Evolutionary conservation across 805 yeast genomes (phyloP).

Genomic region (Lachancea fermentati): DNA sequence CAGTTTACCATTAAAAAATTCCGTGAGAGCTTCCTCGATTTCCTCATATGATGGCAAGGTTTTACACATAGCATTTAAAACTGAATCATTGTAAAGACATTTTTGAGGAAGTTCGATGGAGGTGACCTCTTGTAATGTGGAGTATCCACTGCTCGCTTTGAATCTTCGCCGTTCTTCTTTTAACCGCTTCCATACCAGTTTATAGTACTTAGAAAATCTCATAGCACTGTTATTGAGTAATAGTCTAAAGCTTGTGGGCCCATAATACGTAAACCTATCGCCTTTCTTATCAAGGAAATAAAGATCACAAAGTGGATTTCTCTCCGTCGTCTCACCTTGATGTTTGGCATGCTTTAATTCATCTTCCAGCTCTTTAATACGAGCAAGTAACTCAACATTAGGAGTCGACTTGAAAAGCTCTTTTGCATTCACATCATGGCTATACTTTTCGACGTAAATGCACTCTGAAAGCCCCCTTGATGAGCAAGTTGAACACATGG

Average conservation of each 20-base stretch:
- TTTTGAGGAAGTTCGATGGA: slow-evolving; percentile 10
- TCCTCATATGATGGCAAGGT: slow-evolving; percentile 11
- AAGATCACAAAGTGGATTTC: slow-evolving; percentile 3
- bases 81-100: slow-evolving; percentile 3
- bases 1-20: slow-evolving; percentile 10
- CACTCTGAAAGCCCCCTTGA: slow-evolving; percentile 29
- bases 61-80: slow-evolving; percentile 9
- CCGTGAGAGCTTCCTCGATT: slow-evolving; percentile 4
- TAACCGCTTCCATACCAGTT: slow-evolving; percentile 22
- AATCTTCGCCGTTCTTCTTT: slow-evolving; percentile 22
- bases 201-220: slow-evolving; percentile 16
- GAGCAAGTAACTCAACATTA: slow-evolving; percentile 19
- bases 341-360: slow-evolving; percentile 4
- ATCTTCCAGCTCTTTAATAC: slow-evolving; percentile 18
- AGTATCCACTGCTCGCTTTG: slow-evolving; percentile 16
- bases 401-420: slow-evolving; percentile 23
- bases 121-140: slow-evolving; percentile 18
- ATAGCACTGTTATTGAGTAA: slow-evolving; percentile 13
- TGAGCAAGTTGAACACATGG: slow-evolving; percentile 39
- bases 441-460: slow-evolving; percentile 21
- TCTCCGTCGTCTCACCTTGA: neutral
- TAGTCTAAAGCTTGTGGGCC: slow-evolving; percentile 28
- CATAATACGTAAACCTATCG: slow-evolving; percentile 25
- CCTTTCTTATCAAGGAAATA: slow-evolving; percentile 9
- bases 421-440: slow-evolving; percentile 17